Percentiles rank a stretch among this genome's conserved stretches.
These are phyloP conservation scores for Sporothrix schenckii DNA, from an alignment of 2,329 filamentous ascomycete genomes.

Conservation along the genomic window DNA sequence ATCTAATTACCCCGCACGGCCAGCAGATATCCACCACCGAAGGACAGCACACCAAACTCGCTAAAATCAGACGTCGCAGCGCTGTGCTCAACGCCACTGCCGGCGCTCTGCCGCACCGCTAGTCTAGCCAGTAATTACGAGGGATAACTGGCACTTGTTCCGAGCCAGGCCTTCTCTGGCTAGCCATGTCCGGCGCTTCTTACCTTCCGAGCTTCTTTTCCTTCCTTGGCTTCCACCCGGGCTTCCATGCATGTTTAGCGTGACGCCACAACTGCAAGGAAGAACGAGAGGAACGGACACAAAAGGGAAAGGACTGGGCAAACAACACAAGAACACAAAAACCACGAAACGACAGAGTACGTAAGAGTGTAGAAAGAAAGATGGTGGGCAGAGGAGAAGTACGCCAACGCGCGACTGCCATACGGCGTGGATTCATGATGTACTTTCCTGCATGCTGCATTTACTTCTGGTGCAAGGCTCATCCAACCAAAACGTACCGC, in stretches of 20 bases:
- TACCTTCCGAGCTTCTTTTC: constrained; percentile 13
- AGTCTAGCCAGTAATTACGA: no score
- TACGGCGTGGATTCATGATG: no score
- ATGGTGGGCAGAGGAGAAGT: no score
- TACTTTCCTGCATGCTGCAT: no score
- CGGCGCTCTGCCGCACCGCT: neutral
- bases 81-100: neutral
- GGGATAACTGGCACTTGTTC: no score
- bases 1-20: constrained; percentile 4
- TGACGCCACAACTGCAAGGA: constrained; percentile 10
- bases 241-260: constrained; percentile 28
- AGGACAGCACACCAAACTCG: neutral
- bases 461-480: no score
- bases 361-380: no score
- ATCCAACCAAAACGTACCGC: no score
- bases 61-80: neutral
- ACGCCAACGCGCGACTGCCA: no score
- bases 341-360: no score
- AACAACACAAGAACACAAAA: neutral
- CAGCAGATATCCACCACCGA: neutral
- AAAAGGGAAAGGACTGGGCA: neutral
- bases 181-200: neutral
- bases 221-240: constrained; percentile 20
- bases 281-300: neutral
- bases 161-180: neutral